Evolutionary conservation across 148 eudicot genomes (phyloP).

Genomic region (Persicaria maculosa): DNA sequence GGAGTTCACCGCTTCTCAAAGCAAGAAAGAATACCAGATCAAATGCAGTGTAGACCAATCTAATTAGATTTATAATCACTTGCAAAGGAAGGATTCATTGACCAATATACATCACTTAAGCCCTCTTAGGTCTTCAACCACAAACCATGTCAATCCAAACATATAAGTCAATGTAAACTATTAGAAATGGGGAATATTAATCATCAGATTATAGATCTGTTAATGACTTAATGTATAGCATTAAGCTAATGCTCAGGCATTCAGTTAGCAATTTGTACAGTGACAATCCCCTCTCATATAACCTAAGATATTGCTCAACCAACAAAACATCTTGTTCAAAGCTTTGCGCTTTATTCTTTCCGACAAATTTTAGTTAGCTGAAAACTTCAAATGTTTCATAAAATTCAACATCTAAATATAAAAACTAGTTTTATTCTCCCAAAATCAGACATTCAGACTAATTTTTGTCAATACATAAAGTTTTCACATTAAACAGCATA

Average conservation of each 20-base stretch:
- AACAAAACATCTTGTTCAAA: neutral
- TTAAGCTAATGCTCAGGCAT: neutral
- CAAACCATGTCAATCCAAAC: neutral
- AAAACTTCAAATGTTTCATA: neutral
- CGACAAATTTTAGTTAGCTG: neutral
- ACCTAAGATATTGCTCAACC: neutral
- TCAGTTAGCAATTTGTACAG: neutral
- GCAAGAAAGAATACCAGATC: neutral
- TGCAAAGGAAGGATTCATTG: no score
- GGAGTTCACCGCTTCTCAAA: neutral
- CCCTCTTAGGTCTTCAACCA: neutral
- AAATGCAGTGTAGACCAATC: neutral
- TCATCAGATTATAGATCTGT: neutral
- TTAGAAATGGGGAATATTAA: neutral
- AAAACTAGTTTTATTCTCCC: neutral
- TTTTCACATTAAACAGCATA: neutral
- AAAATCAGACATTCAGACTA: neutral
- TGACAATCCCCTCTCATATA: neutral
- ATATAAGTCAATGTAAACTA: neutral
- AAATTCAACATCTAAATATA: neutral
- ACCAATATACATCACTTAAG: neutral
- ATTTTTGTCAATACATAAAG: neutral
- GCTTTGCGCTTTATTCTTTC: neutral
- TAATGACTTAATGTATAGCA: neutral
- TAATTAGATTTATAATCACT: no score